These are phyloP conservation scores for Kwoniella europaea DNA, from an alignment of 768 basidiomycete genomes.

Conservation along the genomic window DNA sequence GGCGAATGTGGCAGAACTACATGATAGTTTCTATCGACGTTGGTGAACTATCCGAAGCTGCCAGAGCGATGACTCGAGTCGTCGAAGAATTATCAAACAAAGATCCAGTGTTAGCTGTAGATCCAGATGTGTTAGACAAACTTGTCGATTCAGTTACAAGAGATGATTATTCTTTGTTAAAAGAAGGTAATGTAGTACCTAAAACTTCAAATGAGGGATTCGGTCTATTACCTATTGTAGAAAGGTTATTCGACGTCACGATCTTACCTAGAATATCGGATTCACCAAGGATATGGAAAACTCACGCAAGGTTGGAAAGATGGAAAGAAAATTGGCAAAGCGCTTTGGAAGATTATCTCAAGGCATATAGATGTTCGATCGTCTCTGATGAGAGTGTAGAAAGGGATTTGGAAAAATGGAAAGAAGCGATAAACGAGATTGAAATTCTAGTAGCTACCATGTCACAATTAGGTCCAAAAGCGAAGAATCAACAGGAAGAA, in stretches of 20 bases:
- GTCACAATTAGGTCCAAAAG: constrained; percentile 74
- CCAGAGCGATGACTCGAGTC: constrained; percentile 78
- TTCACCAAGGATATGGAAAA: constrained; percentile 76
- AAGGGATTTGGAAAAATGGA: constrained; percentile 71
- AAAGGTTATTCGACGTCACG: constrained; percentile 73
- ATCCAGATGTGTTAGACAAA: constrained; percentile 84
- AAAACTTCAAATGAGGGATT: constrained; percentile 69
- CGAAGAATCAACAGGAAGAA: constrained; percentile 41
- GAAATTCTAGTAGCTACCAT: constrained; percentile 82
- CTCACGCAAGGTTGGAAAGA: constrained; percentile 78
- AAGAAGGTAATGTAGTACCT: constrained; percentile 34
- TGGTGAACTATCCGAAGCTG: constrained; percentile 86
- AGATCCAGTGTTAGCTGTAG: constrained; percentile 65
- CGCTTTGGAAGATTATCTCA: constrained; percentile 79
- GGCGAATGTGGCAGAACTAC: constrained; percentile 99
- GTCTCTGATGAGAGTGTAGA: constrained; percentile 70
- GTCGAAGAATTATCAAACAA: constrained; percentile 67
- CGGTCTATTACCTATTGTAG: constrained; percentile 70
- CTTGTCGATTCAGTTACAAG: constrained; percentile 85
- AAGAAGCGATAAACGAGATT: constrained; percentile 76
- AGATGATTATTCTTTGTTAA: constrained; percentile 47
- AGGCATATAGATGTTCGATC: constrained; percentile 76
- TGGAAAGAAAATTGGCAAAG: constrained; percentile 76
- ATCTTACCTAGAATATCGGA: constrained; percentile 79
- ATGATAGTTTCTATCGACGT: constrained; percentile 92